These are phyloP conservation scores for Pichia phayaonensis DNA, from an alignment of 805 yeast species.

Conservation along the genomic window DNA sequence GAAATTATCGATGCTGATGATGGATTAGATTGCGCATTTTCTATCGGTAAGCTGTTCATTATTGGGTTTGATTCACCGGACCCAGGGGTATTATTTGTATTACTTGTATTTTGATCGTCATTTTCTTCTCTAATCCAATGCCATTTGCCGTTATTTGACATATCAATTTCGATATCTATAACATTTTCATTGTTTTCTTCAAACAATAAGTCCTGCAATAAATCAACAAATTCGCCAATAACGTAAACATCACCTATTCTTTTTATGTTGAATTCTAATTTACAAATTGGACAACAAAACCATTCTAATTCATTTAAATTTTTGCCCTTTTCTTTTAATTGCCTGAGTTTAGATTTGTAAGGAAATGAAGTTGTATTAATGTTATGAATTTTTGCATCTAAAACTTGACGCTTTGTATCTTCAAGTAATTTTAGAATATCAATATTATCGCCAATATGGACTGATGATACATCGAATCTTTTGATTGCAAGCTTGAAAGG, in stretches of 20 bases:
- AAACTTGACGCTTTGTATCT: conserved; percentile 21
- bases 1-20: background rate
- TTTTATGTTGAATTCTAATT: conserved; percentile 27
- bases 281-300: conserved; percentile 31
- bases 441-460: conserved; percentile 10
- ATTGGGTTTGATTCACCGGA: background rate
- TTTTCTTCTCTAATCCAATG: conserved; percentile 12
- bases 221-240: conserved; percentile 25
- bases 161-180: conserved; percentile 21
- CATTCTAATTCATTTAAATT: conserved; percentile 22
- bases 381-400: conserved; percentile 19
- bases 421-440: conserved; percentile 18
- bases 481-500: conserved; percentile 23
- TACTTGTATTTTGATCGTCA: conserved; percentile 11
- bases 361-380: conserved; percentile 16
- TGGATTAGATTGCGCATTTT: background rate
- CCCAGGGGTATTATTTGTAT: conserved; percentile 1
- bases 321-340: conserved; percentile 13
- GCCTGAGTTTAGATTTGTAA: conserved; percentile 16
- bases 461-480: conserved; percentile 10
- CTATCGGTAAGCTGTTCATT: background rate
- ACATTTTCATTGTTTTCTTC: conserved; percentile 11
- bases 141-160: conserved; percentile 22
- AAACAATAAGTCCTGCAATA: conserved; percentile 16
- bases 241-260: conserved; percentile 27